Base-by-base conservation (phyloP, 2,329 filamentous ascomycete genomes). In the Hypoxylon sp. region DNA sequence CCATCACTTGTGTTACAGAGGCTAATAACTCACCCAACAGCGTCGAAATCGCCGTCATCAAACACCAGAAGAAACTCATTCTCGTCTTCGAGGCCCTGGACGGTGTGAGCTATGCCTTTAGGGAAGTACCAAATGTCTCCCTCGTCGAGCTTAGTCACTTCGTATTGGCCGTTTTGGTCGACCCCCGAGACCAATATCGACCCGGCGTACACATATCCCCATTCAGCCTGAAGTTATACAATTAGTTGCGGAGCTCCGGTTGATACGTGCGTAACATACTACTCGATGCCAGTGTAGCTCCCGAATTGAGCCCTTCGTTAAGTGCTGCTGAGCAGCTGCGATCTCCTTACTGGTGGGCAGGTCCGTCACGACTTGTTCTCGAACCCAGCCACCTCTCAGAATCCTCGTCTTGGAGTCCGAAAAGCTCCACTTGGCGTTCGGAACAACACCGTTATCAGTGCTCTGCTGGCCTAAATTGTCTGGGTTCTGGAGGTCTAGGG, bases 121-220 rank as follows among this genome's bases (percentile, higher is more conserved):
- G 89, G 89, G 72, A 91, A 91, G 75, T 91, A 91, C 88, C 89
- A 91, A 51, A 91, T 86, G 66, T 91, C 89, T 15, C 89, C 89
- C 51, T 85, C 88, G 53, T 83, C 83, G 11, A 90, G 84, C 62
- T 82, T 84, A 65, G 87, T 85, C 27, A 83, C 80, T 72, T 87
- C 81, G 73, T 87, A 85, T 52, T 83, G 76, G 32, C 89, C 89
- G 35, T 88, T 79, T 74, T 91, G 87, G 67, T 91, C 87, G 3
- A 91, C 88, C 0, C 87, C 88, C 1, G 87, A 88, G 21, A 91
- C 77, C 3, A 87, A 75, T 5, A 91, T 82, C 1, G 83, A 83
- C 3, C 89, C 89, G 1, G 77, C 76, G 55, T 77, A 90, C 0
- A 91, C 83, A 65, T 89, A 87, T 0, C 88, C 89, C 89, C 89